A percentile compares a stretch with the other conserved stretches of the same genome.
Conservation (phyloP, 169 alveolate genomes). For the Amoebophrya sp. region DNA sequence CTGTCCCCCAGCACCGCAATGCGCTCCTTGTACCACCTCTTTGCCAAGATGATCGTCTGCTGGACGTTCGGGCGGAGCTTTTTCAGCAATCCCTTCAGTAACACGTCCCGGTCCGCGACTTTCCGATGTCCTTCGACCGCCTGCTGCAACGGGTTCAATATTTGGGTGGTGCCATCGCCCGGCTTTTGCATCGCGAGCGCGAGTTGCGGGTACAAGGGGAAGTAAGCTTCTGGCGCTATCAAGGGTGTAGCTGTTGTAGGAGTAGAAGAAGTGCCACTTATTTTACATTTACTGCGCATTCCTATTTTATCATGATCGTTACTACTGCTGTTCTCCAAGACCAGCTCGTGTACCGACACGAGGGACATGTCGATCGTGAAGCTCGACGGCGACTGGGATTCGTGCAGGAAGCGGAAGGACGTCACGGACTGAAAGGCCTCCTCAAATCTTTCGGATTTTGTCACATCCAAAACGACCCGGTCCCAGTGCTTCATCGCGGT, state of each 20-base stretch:
- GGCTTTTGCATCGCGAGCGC: not conserved
- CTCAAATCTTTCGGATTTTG: not conserved
- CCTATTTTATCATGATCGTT: no score
- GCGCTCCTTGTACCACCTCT: not conserved
- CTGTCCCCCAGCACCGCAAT: not conserved
- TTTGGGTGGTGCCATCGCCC: not conserved
- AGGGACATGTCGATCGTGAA: not conserved
- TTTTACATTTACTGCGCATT: no score
- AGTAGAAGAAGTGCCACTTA: no score
- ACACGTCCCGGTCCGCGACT: not conserved
- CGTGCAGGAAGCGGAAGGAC: not conserved
- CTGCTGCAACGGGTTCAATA: not conserved
- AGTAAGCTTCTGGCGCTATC: no score
- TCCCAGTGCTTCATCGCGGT: not conserved
- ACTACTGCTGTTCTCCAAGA: no score
- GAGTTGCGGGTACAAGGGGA: no score
- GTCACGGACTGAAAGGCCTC: not conserved
- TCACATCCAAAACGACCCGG: not conserved
- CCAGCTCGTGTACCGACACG: not conserved
- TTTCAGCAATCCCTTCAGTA: not conserved
- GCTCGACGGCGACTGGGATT: not conserved
- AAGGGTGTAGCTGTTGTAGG: no score
- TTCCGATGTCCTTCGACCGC: not conserved
- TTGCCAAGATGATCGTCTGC: not conserved
- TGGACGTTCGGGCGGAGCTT: not conserved